Evolutionary conservation across 768 basidiomycete species (phyloP), one percentile per base, ranked within the genome.

Genomic region (Boletus vinaceobasis): DNA sequence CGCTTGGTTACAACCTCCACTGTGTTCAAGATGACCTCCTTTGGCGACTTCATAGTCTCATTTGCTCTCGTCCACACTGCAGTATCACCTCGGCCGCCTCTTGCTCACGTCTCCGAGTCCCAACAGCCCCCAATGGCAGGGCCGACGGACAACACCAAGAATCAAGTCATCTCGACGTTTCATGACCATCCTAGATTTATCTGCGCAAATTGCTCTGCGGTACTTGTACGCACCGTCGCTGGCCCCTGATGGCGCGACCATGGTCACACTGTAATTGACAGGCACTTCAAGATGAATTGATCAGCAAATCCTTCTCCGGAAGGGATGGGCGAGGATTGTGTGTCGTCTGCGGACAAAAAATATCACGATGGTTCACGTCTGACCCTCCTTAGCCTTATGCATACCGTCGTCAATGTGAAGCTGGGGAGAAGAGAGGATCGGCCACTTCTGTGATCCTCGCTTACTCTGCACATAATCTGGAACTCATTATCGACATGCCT

Each of bases 261-360:
- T 35, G 19, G 31, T 51, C 37, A 44, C 29, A 32, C 10, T 32
- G 10, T 14, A 39, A 23, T 48, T 44, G 33, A 57, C 55, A 91
- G 89, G 81, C 85, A 21, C 75, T 93, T 15, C 89, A 92, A 68
- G 90, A 93, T 59, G 90, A 92, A 61, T 71, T 91, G 21, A 89
- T 93, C 56, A 90, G 87, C 74, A 93, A 92, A 65, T 75, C 88
- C 0, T 93, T 93, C 73, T 86, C 88, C 27, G 90, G 90, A 6
- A 75, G 90, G 63, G 90, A 93, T 44, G 90, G 90, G 3, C 77
- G 87, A 55, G 90, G 89, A 64, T 91, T 83, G 90, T 84, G 61
- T 69, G 88, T 82, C 35, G 37, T 57, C 39, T 13, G 13, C 40
- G 13, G 13, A 33, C 26, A 35, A 49, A 8, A 21, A 43, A 44